These are phyloP conservation scores for Aethionema arabicum DNA, from an alignment of 345 rosid genomes.

Conservation along the genomic window DNA sequence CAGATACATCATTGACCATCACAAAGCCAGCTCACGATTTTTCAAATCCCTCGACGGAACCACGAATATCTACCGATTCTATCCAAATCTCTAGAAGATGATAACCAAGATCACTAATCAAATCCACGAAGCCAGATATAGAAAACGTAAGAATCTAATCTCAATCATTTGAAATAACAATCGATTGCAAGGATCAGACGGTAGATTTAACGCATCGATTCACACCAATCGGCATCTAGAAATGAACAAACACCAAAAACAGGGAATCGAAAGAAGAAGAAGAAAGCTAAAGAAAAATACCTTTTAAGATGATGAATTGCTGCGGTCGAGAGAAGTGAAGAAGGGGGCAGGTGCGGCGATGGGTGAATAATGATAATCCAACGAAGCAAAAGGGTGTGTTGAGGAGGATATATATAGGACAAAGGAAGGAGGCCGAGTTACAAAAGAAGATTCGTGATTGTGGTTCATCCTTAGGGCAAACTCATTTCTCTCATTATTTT, in stretches of 20 bases:
- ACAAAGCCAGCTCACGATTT: not conserved
- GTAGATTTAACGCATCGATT: not conserved
- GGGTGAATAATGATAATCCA: conserved; percentile 15
- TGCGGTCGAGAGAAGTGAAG: not conserved
- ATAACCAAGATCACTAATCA: not conserved
- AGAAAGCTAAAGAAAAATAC: not conserved
- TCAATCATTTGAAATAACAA: too few relatives aligned
- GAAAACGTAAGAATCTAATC: too few relatives aligned
- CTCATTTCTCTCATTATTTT: conserved; percentile 24
- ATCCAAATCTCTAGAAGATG: not conserved
- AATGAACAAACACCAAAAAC: not conserved
- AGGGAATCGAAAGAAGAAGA: not conserved
- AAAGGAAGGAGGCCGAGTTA: conserved; percentile 23
- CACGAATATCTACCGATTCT: not conserved
- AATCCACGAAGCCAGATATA: not conserved
- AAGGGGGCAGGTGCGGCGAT: conserved; percentile 3
- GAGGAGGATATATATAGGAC: not conserved
- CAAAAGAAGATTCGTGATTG: conserved; percentile 24
- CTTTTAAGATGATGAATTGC: not conserved
- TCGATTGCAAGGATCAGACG: not conserved
- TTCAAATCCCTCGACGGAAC: not conserved
- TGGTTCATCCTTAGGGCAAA: conserved; percentile 28
- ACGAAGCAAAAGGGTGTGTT: conserved; percentile 2
- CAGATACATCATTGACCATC: not conserved
- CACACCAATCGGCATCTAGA: not conserved